phyloP scores from a whole-genome alignment of 352 stramenopile genomes.

The Peronospora farinosa region DNA sequence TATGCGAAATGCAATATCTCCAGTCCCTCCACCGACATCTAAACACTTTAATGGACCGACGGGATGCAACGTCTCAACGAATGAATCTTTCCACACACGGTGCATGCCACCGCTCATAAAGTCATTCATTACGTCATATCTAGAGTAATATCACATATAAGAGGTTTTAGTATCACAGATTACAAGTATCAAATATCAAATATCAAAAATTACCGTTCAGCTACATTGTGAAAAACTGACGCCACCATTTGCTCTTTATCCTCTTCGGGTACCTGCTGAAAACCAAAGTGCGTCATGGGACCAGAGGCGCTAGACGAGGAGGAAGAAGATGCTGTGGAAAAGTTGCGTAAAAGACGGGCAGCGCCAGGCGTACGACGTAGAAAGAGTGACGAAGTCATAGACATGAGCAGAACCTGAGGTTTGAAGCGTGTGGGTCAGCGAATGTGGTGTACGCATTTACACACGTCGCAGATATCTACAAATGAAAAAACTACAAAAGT shows the following conservation, averaged over 20 bases:
- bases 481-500: too few species aligned
- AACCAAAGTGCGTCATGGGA: conserved; percentile 83
- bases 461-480: not conserved
- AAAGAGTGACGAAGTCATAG: conserved; percentile 15
- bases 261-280: conserved; percentile 83
- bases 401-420: conserved; percentile 12
- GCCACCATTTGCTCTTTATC: conserved; percentile 95
- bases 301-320: conserved; percentile 3
- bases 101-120: conserved; percentile 96
- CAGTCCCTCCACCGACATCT: conserved; percentile 98
- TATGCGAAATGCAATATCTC: conserved; percentile 98
- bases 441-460: too few species aligned
- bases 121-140: conserved; percentile 99
- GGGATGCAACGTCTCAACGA: conserved; percentile 85
- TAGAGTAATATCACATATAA: conserved; percentile 13
- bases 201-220: conserved; percentile 49
- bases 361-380: conserved; percentile 14
- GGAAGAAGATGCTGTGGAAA: conserved; percentile 8
- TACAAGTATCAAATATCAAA: not conserved
- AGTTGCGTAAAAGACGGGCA: conserved; percentile 11
- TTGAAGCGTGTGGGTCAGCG: not conserved
- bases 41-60: conserved; percentile 76
- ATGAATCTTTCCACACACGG: conserved; percentile 96
- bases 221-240: conserved; percentile 96
- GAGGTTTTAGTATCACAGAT: not conserved